Evolutionary conservation across 345 rosid species (phyloP).

Genomic region (Salix koriyanagi): DNA sequence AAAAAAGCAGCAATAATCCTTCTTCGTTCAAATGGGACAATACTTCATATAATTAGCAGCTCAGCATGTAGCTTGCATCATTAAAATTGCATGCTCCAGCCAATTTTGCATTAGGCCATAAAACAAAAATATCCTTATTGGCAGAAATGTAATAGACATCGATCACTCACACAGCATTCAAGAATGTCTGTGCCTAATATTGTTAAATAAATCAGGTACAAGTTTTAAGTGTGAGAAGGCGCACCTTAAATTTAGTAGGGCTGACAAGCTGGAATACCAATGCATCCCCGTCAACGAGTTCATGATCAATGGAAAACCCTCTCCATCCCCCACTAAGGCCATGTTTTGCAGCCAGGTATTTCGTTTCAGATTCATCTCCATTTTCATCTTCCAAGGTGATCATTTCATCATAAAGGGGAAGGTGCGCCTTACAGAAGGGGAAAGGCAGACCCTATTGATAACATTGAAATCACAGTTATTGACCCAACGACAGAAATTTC

Average conservation of each 20-base stretch:
- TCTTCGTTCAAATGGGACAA: no score
- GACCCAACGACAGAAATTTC: not conserved
- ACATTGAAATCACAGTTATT: not conserved
- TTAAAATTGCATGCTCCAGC: no score
- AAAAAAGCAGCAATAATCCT: no score
- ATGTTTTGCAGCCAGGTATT: conserved; percentile 43
- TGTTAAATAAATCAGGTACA: not conserved
- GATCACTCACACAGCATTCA: no score
- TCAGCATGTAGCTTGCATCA: no score
- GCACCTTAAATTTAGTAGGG: conserved; percentile 53
- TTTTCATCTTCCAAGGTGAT: conserved; percentile 49
- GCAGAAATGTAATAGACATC: not conserved
- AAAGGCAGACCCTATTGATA: not conserved
- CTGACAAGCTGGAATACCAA: conserved; percentile 54
- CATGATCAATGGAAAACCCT: conserved; percentile 47
- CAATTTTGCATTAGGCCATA: not conserved
- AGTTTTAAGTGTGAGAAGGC: not conserved
- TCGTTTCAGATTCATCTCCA: conserved; percentile 35
- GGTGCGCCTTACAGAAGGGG: conserved; percentile 27
- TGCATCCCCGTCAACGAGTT: conserved; percentile 53
- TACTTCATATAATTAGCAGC: no score
- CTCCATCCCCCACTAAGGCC: conserved; percentile 78
- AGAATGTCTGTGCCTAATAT: no score
- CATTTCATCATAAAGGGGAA: conserved; percentile 35
- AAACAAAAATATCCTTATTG: not conserved